These are phyloP conservation scores for Penicillium sp. DNA, from an alignment of 2,329 filamentous ascomycete species.

Conservation along the genomic window DNA sequence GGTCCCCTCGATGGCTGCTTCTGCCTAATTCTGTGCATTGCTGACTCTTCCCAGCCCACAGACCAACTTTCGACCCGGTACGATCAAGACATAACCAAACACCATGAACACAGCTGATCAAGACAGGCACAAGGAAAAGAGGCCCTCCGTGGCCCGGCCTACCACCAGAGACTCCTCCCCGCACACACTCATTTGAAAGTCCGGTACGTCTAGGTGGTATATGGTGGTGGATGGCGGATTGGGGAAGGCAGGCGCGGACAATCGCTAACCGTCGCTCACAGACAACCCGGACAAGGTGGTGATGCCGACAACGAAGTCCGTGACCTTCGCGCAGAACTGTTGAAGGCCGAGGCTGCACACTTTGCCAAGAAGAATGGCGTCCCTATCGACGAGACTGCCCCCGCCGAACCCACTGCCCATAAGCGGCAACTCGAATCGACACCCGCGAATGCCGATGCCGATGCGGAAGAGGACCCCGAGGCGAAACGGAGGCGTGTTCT, in stretches of 20 bases:
- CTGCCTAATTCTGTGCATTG: neutral
- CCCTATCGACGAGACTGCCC: conserved; percentile 49
- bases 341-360: conserved; percentile 85
- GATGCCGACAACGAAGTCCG: conserved; percentile 70
- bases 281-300: conserved; percentile 87
- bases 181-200: conserved; percentile 93
- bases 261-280: conserved; percentile 36
- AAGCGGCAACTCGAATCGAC: conserved; percentile 69
- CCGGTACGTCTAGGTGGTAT: conserved; percentile 56
- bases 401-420: conserved; percentile 45
- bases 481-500: conserved; percentile 84
- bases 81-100: conserved; percentile 33
- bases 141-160: conserved; percentile 87
- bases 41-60: conserved; percentile 61
- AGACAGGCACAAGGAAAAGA: conserved; percentile 87
- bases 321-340: conserved; percentile 86
- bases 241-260: neutral
- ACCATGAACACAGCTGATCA: conserved; percentile 27
- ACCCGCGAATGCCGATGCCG: conserved; percentile 38
- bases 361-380: conserved; percentile 81
- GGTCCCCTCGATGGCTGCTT: no score
- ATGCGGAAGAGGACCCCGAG: conserved; percentile 69
- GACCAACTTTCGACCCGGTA: conserved; percentile 96
- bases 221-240: neutral
- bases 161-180: conserved; percentile 93